Conservation (phyloP, 305 asterid genomes). For the Fraxinus xanthoxyloides region DNA sequence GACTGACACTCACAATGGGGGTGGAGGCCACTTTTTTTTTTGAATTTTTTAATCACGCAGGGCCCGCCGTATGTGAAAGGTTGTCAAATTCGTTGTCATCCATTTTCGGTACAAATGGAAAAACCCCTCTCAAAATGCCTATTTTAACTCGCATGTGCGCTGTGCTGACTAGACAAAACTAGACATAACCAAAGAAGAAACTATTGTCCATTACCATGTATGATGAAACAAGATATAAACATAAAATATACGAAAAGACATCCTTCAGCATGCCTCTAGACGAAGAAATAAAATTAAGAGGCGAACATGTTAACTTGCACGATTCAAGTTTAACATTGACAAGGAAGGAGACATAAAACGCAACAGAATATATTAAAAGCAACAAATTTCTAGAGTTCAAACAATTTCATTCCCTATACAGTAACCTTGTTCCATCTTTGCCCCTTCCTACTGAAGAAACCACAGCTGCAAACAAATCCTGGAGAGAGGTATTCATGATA, state of each 20-base stretch:
- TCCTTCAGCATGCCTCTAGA: background rate
- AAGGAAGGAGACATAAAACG: background rate
- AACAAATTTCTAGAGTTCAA: constrained; percentile 12
- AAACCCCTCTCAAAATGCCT: background rate
- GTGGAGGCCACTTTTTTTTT: too few relatives aligned
- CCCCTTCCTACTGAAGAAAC: background rate
- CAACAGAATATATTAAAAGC: background rate
- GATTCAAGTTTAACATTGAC: background rate
- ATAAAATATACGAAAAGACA: background rate
- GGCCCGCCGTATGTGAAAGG: too few relatives aligned
- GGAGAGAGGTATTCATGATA: background rate
- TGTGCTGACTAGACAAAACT: background rate
- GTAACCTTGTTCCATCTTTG: background rate
- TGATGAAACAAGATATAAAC: background rate
- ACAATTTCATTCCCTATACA: background rate
- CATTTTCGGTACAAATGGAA: too few relatives aligned
- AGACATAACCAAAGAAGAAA: background rate
- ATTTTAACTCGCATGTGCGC: background rate
- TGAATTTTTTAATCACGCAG: too few relatives aligned
- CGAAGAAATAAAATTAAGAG: background rate
- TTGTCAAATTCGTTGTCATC: too few relatives aligned
- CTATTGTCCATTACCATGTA: background rate
- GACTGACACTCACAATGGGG: too few relatives aligned
- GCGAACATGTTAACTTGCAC: background rate
- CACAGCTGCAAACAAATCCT: constrained; percentile 5